Conservation (phyloP, 345 rosid genomes). For the Pseudoturritis turrita region DNA sequence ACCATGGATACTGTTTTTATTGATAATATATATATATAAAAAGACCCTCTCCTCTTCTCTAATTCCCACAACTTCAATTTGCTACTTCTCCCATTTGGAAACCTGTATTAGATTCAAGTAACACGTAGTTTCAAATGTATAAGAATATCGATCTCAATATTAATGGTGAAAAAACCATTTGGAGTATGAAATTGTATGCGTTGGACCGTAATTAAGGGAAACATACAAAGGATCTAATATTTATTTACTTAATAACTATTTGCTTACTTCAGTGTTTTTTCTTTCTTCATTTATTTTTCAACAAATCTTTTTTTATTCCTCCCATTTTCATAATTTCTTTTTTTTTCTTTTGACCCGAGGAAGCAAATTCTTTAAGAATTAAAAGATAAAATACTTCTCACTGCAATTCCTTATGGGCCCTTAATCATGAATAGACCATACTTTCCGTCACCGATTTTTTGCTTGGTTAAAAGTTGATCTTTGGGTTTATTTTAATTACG, state of each 20-base stretch:
- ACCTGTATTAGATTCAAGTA: background rate
- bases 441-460: background rate
- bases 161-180: too few relatives aligned
- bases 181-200: too few relatives aligned
- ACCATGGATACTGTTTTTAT: background rate
- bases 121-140: too few relatives aligned
- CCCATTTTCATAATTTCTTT: background rate
- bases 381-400: background rate
- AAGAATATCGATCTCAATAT: too few relatives aligned
- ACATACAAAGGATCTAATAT: too few relatives aligned
- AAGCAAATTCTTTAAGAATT: background rate
- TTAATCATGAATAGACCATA: background rate
- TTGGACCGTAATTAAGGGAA: too few relatives aligned
- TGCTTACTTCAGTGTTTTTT: too few relatives aligned
- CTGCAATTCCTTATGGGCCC: background rate
- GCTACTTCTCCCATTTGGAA: background rate
- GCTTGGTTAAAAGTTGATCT: slow-evolving; percentile 1
- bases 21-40: background rate
- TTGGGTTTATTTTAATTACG: background rate
- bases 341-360: background rate
- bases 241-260: too few relatives aligned
- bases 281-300: background rate
- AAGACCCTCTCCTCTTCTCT: background rate
- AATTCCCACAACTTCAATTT: background rate
- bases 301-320: background rate